Base-by-base conservation (phyloP, 805 yeast genomes). In the Barnettozyma populi region DNA sequence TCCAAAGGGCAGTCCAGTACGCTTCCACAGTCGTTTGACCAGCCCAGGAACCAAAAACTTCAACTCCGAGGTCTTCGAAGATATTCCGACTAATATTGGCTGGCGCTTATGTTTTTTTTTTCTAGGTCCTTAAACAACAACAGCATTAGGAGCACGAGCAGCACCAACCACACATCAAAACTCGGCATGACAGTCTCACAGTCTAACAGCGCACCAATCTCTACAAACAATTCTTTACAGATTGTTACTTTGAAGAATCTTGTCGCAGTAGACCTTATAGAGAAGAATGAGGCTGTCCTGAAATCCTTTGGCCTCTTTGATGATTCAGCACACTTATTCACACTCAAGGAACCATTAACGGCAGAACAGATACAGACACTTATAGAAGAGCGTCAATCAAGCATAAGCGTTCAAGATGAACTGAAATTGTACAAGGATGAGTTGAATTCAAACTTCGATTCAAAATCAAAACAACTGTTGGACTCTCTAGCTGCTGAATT, bases 161-260 rank as follows among this genome's bases (percentile, higher is more conserved):
- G n/a, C n/a, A n/a, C n/a, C n/a, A n/a, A n/a, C n/a, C n/a, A n/a
- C n/a, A n/a, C n/a, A n/a, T n/a, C n/a, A 46, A 18, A 2, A 13
- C 4, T 5, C 29, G 52, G 2, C 14, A 60, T 58, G 63, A 45
- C 60, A 8, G 48, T 49, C 6, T 41, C 50, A 10, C 65, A 59
- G 45, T 48, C 63, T 0, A 49, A 44, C 27, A 50, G 53, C 3
- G 47, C 48, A 0, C 61, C 63, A 20, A 45, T 55, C 8, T 47
- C 50, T 8, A 39, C 45, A 14, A 38, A 45, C n/a, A 40, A 37
- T 10, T 23, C 53, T 1, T 44, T 61, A 4, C 63, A 58, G 23
- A 58, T 54, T 0, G 52, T 61, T 23, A 60, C 65, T 4, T 41
- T 61, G 39, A 61, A 61, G 49, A 61, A 60, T 44, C 27, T 60